Evolutionary conservation across 345 rosid species (phyloP).

Genomic region (Syzygium jambos): DNA sequence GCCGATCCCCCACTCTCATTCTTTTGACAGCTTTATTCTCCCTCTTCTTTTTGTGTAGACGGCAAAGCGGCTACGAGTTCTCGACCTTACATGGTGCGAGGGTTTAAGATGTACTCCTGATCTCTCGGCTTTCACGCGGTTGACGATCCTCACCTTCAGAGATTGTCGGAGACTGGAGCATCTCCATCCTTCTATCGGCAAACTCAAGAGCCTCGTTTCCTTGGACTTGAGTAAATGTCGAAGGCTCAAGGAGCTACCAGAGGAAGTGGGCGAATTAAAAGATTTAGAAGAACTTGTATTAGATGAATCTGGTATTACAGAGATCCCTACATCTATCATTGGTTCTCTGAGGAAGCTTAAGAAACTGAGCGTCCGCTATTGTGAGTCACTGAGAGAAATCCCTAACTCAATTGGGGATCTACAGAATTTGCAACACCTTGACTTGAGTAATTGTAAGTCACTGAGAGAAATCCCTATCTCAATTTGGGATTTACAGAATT

Average conservation of each 20-base stretch:
- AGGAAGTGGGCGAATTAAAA: not conserved
- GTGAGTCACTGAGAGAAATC: fast-evolving
- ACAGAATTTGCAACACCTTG: no score
- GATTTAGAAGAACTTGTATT: fast-evolving
- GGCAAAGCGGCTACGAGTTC: not conserved
- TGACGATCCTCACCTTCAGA: fast-evolving
- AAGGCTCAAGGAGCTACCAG: not conserved
- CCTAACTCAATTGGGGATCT: no score
- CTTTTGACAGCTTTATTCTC: not conserved
- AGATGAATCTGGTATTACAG: fast-evolving
- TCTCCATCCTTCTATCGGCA: not conserved
- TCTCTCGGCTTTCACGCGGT: not conserved
- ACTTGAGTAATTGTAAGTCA: fast-evolving
- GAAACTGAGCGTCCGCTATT: fast-evolving
- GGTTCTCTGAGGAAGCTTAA: no score
- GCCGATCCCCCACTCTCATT: not conserved
- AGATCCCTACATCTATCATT: no score
- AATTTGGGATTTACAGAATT: no score
- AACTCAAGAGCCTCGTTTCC: not conserved
- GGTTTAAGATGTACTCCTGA: not conserved
- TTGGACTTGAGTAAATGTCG: fast-evolving
- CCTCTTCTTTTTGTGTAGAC: not conserved
- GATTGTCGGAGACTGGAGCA: fast-evolving
- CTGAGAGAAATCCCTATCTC: no score
- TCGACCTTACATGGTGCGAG: fast-evolving